A percentile compares a stretch with the other conserved stretches of the same genome.
Evolutionary conservation across 306 rosid genomes (phyloP).

Genomic region (Cicer chorassanicum): DNA sequence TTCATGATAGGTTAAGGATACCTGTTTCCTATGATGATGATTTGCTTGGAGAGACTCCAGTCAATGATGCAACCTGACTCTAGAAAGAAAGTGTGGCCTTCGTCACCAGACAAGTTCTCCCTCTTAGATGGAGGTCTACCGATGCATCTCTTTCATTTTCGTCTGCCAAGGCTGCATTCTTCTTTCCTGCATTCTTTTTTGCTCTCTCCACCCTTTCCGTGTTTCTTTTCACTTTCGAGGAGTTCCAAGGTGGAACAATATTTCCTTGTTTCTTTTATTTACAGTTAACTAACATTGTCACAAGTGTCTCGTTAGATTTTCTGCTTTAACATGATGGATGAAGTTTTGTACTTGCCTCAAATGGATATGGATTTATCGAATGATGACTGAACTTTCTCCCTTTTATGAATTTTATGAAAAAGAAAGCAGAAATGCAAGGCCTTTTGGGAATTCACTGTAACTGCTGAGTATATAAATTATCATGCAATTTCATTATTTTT

Average conservation of each 20-base stretch:
- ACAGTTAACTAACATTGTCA: background rate
- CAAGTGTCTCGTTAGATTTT: background rate
- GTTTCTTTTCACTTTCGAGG: background rate
- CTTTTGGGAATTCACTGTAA: background rate
- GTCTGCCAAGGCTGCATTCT: background rate
- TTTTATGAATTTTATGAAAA: background rate
- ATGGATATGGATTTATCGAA: conserved; percentile 4
- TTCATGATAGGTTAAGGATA: conserved; percentile 73
- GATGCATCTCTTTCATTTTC: conserved; percentile 12
- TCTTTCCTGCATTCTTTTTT: background rate
- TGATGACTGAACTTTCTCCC: background rate
- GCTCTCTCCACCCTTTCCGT: background rate
- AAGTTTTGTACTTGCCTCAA: background rate
- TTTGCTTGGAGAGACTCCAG: conserved; percentile 55
- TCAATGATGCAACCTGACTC: conserved; percentile 47
- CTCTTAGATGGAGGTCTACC: conserved; percentile 3
- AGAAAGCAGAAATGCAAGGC: background rate
- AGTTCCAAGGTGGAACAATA: too few relatives aligned
- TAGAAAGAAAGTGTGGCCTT: conserved; percentile 22
- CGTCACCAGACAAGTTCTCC: conserved; percentile 23
- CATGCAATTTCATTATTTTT: background rate
- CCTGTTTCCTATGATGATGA: conserved; percentile 85
- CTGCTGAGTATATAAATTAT: background rate
- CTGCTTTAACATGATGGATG: background rate
- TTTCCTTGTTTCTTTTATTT: conserved; percentile 1